Evolutionary conservation across 164 flowering plant species (phyloP).

Genomic region (Houttuynia cordata): DNA sequence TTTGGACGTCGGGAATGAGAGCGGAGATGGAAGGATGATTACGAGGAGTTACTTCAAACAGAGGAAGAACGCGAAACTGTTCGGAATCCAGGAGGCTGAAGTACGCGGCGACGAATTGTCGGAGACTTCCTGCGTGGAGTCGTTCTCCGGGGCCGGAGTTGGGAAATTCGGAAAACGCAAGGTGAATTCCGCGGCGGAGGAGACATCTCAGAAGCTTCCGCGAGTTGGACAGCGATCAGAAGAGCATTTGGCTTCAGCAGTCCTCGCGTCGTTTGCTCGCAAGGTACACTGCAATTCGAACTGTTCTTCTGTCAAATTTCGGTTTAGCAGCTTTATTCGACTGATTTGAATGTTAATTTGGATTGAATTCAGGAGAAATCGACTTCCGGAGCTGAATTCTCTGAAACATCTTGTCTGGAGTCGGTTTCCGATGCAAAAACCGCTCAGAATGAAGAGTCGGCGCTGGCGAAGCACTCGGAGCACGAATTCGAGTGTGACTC

Average conservation of each 20-base stretch:
- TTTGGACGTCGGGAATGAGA: slow-evolving; percentile 3
- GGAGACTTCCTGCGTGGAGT: slow-evolving; percentile 15
- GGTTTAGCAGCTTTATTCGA: neutral
- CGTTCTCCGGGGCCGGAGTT: slow-evolving; percentile 7
- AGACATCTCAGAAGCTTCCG: neutral
- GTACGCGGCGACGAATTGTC: slow-evolving; percentile 1
- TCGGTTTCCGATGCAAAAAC: neutral
- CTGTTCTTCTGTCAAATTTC: neutral
- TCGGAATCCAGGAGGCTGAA: slow-evolving; percentile 8
- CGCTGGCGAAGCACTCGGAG: slow-evolving; percentile 11
- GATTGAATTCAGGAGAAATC: neutral
- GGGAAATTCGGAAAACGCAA: neutral
- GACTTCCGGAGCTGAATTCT: neutral
- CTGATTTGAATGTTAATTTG: no score
- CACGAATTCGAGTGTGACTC: slow-evolving; percentile 11
- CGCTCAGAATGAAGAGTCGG: slow-evolving; percentile 4
- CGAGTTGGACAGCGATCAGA: neutral
- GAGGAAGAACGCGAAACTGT: slow-evolving; percentile 7
- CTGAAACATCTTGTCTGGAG: neutral
- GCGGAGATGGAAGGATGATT: slow-evolving; percentile 17
- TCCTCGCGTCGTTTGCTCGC: neutral
- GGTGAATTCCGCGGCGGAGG: neutral
- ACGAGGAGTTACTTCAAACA: slow-evolving; percentile 22
- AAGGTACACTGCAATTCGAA: neutral
- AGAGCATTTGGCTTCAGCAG: neutral